Conservation (phyloP, 768 basidiomycete genomes). For the Naganishia vaughanmartiniae region DNA sequence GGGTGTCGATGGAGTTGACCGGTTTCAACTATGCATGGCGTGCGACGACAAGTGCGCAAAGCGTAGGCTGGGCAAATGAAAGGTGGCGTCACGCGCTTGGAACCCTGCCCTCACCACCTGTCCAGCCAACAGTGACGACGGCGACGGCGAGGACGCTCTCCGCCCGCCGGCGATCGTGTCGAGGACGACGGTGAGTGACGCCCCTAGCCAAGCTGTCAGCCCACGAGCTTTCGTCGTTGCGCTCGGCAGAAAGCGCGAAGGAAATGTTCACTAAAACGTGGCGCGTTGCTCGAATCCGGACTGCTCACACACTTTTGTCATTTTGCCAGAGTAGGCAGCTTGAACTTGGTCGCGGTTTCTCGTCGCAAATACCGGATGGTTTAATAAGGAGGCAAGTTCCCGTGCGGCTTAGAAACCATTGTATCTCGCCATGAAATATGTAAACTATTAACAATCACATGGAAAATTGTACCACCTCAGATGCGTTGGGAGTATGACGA, state of each 20-base stretch:
- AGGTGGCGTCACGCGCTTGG: not conserved
- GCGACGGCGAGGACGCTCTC: not conserved
- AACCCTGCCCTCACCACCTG: not conserved
- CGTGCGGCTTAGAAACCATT: no score
- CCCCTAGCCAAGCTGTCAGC: not conserved
- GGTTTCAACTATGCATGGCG: not conserved
- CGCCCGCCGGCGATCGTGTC: constrained; percentile 8
- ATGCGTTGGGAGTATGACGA: no score
- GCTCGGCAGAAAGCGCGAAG: not conserved
- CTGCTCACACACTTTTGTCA: not conserved
- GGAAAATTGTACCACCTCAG: no score
- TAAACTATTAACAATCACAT: no score
- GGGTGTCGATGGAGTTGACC: not conserved
- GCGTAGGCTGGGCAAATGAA: not conserved
- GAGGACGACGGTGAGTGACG: not conserved
- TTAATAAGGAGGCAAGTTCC: no score
- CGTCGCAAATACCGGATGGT: no score
- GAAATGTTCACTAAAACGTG: not conserved
- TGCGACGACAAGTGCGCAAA: not conserved
- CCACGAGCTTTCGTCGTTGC: not conserved
- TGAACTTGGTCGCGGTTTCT: not conserved
- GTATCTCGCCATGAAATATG: no score
- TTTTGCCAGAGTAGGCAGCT: not conserved
- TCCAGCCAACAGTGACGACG: not conserved
- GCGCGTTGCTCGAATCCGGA: not conserved